Conservation (phyloP, 306 rosid genomes). For the Datisca glomerata region DNA sequence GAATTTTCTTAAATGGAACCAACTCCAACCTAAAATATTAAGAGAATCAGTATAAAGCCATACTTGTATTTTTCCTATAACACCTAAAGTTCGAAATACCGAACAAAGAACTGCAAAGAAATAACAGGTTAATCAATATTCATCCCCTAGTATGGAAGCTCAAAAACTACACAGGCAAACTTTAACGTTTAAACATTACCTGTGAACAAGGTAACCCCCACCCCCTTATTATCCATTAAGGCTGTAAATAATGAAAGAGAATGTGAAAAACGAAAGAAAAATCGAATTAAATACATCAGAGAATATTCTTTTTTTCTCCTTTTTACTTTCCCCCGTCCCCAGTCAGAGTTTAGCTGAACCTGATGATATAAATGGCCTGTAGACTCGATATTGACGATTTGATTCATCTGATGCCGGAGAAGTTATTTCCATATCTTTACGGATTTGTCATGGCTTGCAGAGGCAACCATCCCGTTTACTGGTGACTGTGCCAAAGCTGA, state of each 20-base stretch:
- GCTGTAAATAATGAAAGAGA: slow-evolving; percentile 13
- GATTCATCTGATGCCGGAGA: slow-evolving; percentile 13
- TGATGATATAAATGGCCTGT: slow-evolving; percentile 8
- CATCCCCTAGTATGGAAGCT: too few relatives aligned
- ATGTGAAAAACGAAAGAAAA: slow-evolving; percentile 5
- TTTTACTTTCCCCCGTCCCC: slow-evolving; percentile 12
- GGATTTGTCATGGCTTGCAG: slow-evolving; percentile 77
- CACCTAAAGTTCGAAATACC: too few relatives aligned
- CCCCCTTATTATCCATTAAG: slow-evolving; percentile 18
- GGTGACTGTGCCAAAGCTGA: slow-evolving; percentile 84
- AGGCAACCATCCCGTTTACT: slow-evolving; percentile 73
- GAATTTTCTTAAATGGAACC: too few relatives aligned
- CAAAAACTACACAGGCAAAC: slow-evolving; percentile 6
- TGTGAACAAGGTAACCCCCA: slow-evolving; percentile 2
- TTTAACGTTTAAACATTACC: slow-evolving; percentile 1
- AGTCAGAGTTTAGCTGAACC: slow-evolving; percentile 9
- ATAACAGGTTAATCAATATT: too few relatives aligned
- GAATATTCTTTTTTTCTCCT: neutral
- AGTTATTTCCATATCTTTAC: slow-evolving; percentile 81
- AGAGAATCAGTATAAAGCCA: too few relatives aligned
- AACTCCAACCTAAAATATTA: too few relatives aligned
- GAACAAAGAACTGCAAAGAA: too few relatives aligned
- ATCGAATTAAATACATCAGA: slow-evolving; percentile 7
- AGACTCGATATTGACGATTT: slow-evolving; percentile 17
- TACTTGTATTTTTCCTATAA: too few relatives aligned